phyloP scores from a whole-genome alignment of 768 basidiomycete species.

The Arthromyces matolae region DNA sequence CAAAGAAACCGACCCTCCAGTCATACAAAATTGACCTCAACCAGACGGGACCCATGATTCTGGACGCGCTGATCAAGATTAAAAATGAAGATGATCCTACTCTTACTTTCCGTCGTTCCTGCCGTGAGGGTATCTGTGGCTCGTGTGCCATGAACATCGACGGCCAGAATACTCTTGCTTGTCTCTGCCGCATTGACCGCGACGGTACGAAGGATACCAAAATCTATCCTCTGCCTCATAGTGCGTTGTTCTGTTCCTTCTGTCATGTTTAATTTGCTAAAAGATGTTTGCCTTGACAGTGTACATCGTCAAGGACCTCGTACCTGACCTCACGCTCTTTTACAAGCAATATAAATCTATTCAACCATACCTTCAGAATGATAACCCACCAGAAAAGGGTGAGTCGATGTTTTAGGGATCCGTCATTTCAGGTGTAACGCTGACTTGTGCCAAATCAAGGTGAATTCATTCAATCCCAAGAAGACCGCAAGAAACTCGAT shows the following conservation, averaged over 20 bases:
- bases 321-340: slow-evolving; percentile 86
- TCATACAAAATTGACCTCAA: slow-evolving; percentile 90
- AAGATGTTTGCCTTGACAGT: slow-evolving; percentile 55
- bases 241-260: slow-evolving; percentile 43
- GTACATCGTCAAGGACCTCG: slow-evolving; percentile 99
- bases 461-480: slow-evolving; percentile 87
- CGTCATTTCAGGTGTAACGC: background rate
- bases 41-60: slow-evolving; percentile 94
- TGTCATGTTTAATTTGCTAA: background rate
- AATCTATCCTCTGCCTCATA: slow-evolving; percentile 97
- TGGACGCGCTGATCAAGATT: slow-evolving; percentile 96
- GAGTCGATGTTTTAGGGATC: slow-evolving; percentile 2
- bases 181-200: slow-evolving; percentile 92
- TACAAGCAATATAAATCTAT: slow-evolving; percentile 99
- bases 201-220: slow-evolving; percentile 68
- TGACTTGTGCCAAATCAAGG: slow-evolving; percentile 24
- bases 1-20: slow-evolving; percentile 87
- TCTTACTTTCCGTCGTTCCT: slow-evolving; percentile 91
- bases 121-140: slow-evolving; percentile 95
- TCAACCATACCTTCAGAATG: slow-evolving; percentile 93
- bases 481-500: slow-evolving; percentile 92
- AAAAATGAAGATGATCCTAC: slow-evolving; percentile 99
- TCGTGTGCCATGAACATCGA: slow-evolving; percentile 99
- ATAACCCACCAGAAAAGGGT: slow-evolving; percentile 77
- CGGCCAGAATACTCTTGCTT: slow-evolving; percentile 96